Conservation (phyloP, 305 asterid species). For the Rubia balearica region DNA sequence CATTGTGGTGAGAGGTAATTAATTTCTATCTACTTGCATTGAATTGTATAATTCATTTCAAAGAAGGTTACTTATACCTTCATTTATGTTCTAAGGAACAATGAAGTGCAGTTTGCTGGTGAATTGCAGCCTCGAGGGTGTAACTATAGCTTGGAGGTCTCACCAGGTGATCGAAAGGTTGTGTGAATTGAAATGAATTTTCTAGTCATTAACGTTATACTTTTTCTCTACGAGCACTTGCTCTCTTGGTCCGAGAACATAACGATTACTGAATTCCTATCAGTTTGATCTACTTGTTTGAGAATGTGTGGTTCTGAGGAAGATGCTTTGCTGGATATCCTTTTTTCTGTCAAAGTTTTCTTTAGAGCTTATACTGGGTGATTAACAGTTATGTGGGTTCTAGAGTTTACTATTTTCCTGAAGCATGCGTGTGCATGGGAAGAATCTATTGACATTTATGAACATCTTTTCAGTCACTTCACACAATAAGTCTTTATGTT, state of each 20-base stretch:
- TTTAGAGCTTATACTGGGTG: background rate
- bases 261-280: background rate
- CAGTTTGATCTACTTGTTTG: background rate
- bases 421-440: background rate
- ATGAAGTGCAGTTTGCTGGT: constrained; percentile 94
- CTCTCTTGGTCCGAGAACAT: background rate
- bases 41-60: background rate
- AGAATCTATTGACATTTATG: background rate
- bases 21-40: constrained; percentile 12
- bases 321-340: background rate
- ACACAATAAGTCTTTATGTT: background rate
- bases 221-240: background rate
- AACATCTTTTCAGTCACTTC: background rate
- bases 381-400: too few species aligned
- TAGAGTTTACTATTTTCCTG: background rate
- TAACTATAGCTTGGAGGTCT: constrained; percentile 46
- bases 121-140: constrained; percentile 93
- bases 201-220: background rate
- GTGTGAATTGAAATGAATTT: constrained; percentile 15
- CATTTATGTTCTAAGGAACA: constrained; percentile 47
- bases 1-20: constrained; percentile 93
- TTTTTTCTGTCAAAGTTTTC: background rate
- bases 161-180: constrained; percentile 82
- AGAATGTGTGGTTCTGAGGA: background rate
- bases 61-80: constrained; percentile 19